Conservation (phyloP, 2,329 filamentous ascomycete genomes). For the Tolypocladium amazonense region DNA sequence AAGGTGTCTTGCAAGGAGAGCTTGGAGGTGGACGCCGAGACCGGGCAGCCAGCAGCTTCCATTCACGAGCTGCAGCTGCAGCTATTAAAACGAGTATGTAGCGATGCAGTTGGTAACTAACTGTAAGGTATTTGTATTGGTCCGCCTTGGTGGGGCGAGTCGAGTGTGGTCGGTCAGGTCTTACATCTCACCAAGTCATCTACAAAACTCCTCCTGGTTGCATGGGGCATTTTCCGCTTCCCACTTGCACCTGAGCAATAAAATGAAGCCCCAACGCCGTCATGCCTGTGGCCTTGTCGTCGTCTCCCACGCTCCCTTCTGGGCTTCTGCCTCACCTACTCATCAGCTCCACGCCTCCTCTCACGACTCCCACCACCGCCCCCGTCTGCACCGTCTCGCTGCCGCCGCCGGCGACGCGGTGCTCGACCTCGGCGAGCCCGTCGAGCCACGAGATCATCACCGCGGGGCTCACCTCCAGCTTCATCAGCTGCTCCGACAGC, state of each 20-base stretch:
- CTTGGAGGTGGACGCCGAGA: neutral
- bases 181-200: neutral
- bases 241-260: neutral
- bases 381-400: slow-evolving; percentile 86
- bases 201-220: neutral
- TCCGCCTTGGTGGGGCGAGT: neutral
- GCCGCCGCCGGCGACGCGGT: slow-evolving; percentile 76
- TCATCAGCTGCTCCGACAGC: slow-evolving; percentile 69
- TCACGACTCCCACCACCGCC: slow-evolving; percentile 79
- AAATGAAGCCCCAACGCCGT: neutral
- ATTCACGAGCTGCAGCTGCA: neutral
- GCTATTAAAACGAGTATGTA: too few species aligned
- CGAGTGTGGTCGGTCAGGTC: neutral
- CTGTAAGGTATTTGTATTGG: too few species aligned
- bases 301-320: neutral
- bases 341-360: slow-evolving; percentile 72
- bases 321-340: slow-evolving; percentile 6
- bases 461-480: slow-evolving; percentile 73
- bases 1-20: neutral
- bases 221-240: neutral
- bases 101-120: neutral
- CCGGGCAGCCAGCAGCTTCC: too few species aligned
- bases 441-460: slow-evolving; percentile 89
- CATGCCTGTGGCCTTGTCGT: neutral
- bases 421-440: slow-evolving; percentile 86